These are phyloP conservation scores for Knufia fluminis DNA, from an alignment of 2,329 filamentous ascomycete species.

Conservation along the genomic window DNA sequence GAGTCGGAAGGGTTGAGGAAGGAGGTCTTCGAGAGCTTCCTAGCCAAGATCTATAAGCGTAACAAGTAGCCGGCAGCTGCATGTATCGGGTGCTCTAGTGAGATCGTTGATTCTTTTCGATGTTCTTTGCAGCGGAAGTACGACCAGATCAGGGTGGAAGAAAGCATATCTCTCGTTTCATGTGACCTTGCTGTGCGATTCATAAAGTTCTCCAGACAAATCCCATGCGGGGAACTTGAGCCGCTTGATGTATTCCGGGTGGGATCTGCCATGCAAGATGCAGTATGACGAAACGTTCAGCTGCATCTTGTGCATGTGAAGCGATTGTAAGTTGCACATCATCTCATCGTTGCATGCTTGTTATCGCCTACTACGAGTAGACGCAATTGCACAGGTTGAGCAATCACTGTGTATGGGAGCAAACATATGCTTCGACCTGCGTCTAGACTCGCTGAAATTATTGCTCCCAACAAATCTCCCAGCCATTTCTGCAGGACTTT, in stretches of 20 bases:
- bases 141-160: too few species aligned
- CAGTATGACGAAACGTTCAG: background rate
- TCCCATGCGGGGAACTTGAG: background rate
- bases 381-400: too few species aligned
- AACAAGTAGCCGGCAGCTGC: constrained; percentile 62
- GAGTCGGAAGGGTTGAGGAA: constrained; percentile 85
- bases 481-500: background rate
- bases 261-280: background rate
- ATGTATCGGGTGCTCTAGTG: too few species aligned
- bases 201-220: background rate
- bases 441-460: constrained; percentile 5
- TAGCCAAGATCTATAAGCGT: constrained; percentile 96
- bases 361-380: too few species aligned
- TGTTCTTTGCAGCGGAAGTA: too few species aligned
- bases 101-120: too few species aligned
- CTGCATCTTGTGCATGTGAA: too few species aligned
- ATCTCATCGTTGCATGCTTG: too few species aligned
- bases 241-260: too few species aligned
- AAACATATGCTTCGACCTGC: background rate
- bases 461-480: constrained; percentile 6
- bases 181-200: background rate
- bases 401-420: background rate
- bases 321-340: too few species aligned
- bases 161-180: too few species aligned
- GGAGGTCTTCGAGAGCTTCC: constrained; percentile 77